A percentile compares a stretch with the other conserved stretches of the same genome.
These are phyloP conservation scores for Bryoglossum gracile DNA, from an alignment of 495 filamentous ascomycete species.

Conservation along the genomic window DNA sequence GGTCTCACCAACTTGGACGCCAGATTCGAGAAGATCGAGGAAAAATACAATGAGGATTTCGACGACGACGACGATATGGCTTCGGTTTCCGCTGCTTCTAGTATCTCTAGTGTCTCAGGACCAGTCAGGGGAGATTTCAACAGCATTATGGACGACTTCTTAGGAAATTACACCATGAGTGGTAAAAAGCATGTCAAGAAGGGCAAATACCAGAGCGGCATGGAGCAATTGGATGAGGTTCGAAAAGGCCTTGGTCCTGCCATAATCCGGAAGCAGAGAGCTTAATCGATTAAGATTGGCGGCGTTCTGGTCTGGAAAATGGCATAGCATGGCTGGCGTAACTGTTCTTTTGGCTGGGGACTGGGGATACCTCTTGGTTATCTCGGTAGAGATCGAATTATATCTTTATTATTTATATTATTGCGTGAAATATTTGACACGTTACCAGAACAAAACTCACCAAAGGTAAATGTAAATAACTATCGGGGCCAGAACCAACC, in stretches of 20 bases:
- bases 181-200: conserved; percentile 81
- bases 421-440: no score
- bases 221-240: conserved; percentile 88
- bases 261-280: conserved; percentile 31
- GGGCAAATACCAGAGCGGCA: conserved; percentile 69
- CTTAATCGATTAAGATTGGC: not conserved
- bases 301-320: conserved; percentile 9
- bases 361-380: no score
- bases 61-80: conserved; percentile 57
- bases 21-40: conserved; percentile 86
- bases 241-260: conserved; percentile 74
- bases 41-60: conserved; percentile 70
- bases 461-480: no score
- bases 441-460: no score
- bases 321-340: conserved; percentile 7
- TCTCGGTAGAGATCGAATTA: no score
- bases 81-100: conserved; percentile 38
- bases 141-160: conserved; percentile 87
- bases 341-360: no score
- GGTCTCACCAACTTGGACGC: conserved; percentile 79
- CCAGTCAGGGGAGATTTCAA: conserved; percentile 69
- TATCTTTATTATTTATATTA: no score
- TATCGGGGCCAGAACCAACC: no score
- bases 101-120: conserved; percentile 45
- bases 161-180: conserved; percentile 64